Conservation (phyloP, 2,329 filamentous ascomycete species). For the Sporothrix brasiliensis region DNA sequence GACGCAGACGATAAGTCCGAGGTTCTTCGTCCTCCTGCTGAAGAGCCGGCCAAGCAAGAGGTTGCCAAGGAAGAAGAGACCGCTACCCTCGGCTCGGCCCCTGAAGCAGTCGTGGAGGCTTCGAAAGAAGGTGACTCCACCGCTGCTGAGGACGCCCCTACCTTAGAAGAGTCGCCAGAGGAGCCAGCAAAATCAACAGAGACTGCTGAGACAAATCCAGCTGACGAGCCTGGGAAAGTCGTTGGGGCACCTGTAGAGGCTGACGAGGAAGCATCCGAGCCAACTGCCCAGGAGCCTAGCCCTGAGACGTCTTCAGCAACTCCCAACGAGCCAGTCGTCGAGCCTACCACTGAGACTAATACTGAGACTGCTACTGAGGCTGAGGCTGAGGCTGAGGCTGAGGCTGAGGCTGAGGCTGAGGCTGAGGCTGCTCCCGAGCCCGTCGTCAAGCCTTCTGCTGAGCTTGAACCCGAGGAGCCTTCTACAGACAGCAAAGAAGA, state of each 20-base stretch:
- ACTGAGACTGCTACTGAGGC: neutral
- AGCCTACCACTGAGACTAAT: neutral
- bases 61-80: neutral
- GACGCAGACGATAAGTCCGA: neutral
- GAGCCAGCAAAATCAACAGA: neutral
- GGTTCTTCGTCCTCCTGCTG: neutral
- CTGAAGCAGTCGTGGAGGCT: conserved; percentile 20
- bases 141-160: conserved; percentile 7
- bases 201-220: neutral
- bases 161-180: neutral
- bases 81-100: neutral
- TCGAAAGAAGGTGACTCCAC: conserved; percentile 5
- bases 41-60: neutral
- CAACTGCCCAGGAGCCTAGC: neutral
- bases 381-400: neutral
- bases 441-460: neutral
- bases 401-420: neutral
- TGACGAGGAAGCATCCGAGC: neutral
- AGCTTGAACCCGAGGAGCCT: neutral
- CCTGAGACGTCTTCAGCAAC: neutral
- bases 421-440: neutral
- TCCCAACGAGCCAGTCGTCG: neutral
- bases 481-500: neutral
- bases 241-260: neutral
- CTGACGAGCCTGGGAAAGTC: neutral